Percentiles rank a stretch among this genome's conserved stretches.
Evolutionary conservation across 129 eudicot genomes (phyloP).

Genomic region (Lactuca sativa): DNA sequence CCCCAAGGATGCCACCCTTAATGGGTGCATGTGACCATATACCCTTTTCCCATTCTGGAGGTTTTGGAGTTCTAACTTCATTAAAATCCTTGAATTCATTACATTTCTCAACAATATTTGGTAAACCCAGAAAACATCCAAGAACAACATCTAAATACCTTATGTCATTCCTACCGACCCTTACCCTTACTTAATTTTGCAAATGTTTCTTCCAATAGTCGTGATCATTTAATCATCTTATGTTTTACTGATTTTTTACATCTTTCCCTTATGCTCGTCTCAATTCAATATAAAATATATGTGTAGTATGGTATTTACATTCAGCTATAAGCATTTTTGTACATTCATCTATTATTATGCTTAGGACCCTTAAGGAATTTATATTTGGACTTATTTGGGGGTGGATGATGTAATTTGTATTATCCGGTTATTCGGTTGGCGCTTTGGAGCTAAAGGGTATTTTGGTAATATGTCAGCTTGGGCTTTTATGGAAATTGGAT

Average conservation of each 20-base stretch:
- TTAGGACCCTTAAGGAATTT: too few species aligned
- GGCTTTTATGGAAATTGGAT: too few species aligned
- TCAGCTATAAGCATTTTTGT: too few species aligned
- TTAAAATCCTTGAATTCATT: conserved; percentile 30
- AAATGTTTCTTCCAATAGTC: conserved; percentile 45
- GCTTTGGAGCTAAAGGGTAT: too few species aligned
- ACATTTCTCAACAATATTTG: conserved; percentile 28
- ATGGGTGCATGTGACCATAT: conserved; percentile 25
- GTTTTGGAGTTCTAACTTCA: conserved; percentile 41
- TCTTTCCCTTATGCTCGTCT: conserved; percentile 12
- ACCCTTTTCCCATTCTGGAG: conserved; percentile 38
- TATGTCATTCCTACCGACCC: conserved; percentile 46
- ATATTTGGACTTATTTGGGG: too few species aligned
- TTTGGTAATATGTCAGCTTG: too few species aligned
- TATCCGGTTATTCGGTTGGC: too few species aligned
- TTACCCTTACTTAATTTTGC: conserved; percentile 57
- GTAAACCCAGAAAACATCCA: conserved; percentile 52
- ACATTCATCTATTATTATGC: too few species aligned
- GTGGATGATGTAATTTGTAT: too few species aligned
- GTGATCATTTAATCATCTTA: conserved; percentile 23
- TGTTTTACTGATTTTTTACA: conserved; percentile 26
- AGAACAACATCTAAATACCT: conserved; percentile 59
- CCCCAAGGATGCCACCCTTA: conserved; percentile 11
- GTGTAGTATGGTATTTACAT: too few species aligned
- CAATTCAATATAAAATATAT: conserved; percentile 13